Evolutionary conservation across 257 asterid genomes (phyloP).

Genomic region (Prunella vulgaris): DNA sequence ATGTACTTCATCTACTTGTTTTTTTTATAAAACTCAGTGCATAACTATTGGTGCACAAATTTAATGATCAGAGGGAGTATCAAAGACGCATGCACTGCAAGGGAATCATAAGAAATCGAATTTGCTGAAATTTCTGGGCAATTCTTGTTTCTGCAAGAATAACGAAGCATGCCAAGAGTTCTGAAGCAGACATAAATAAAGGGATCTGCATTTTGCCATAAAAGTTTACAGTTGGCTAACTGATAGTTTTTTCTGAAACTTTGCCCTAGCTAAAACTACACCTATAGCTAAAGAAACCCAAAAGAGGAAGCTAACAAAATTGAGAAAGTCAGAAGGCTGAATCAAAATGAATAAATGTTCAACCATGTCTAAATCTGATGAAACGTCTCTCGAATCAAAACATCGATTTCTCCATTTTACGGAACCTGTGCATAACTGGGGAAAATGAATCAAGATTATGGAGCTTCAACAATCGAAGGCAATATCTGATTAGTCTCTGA

Average conservation of each 20-base stretch:
- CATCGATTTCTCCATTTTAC: not conserved
- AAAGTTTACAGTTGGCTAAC: not conserved
- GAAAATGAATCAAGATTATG: not conserved
- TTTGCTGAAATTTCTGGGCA: too few relatives aligned
- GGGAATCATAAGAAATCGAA: too few relatives aligned
- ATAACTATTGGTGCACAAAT: too few relatives aligned
- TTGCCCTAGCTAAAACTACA: not conserved
- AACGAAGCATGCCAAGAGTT: too few relatives aligned
- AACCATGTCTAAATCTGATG: not conserved
- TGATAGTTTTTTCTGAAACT: not conserved
- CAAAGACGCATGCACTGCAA: too few relatives aligned
- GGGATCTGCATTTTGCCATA: not conserved
- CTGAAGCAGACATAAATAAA: not conserved
- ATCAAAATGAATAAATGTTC: slow-evolving; percentile 30
- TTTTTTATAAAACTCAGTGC: too few relatives aligned
- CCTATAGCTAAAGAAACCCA: not conserved
- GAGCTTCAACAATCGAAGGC: not conserved
- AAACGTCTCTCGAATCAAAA: not conserved
- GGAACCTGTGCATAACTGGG: not conserved
- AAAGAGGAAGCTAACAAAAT: slow-evolving; percentile 4
- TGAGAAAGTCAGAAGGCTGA: slow-evolving; percentile 15
- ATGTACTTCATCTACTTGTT: too few relatives aligned
- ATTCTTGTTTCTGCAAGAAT: too few relatives aligned
- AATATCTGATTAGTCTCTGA: not conserved
- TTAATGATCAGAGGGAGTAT: too few relatives aligned